Conservation (phyloP, 169 alveolate species). For the Eimeria maxima region DNA sequence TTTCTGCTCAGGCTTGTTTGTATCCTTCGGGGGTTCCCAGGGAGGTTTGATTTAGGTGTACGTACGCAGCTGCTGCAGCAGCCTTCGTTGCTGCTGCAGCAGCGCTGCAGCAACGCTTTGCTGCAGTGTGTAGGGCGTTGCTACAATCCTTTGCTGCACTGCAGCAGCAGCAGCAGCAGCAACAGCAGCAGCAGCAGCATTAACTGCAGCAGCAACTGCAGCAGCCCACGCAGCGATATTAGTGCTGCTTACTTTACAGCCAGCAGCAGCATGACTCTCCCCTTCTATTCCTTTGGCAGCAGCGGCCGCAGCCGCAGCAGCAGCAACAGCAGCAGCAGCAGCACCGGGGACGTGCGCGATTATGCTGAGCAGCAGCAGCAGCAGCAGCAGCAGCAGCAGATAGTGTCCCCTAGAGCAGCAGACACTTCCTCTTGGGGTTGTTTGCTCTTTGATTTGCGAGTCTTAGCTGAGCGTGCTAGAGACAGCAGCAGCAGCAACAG, state of each 20-base stretch:
- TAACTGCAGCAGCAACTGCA: not conserved
- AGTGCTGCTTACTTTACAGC: slow-evolving; percentile 85
- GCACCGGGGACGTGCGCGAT: not conserved
- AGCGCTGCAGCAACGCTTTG: not conserved
- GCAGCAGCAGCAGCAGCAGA: slow-evolving; percentile 45
- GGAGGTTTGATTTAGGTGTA: too few species aligned
- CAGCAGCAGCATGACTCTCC: slow-evolving; percentile 97
- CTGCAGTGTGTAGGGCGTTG: not conserved
- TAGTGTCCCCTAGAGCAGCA: not conserved
- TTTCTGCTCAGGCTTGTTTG: too few species aligned
- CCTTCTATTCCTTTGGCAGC: slow-evolving; percentile 89
- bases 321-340: slow-evolving; percentile 23
- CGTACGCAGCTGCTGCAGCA: too few species aligned
- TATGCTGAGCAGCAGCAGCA: not conserved
- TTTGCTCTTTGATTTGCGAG: not conserved
- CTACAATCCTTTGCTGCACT: slow-evolving; percentile 28
- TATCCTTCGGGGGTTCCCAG: too few species aligned
- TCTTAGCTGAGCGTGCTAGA: not conserved
- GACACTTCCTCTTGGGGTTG: not conserved
- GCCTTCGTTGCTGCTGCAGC: too few species aligned
- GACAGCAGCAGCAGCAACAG: slow-evolving; percentile 11
- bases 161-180: slow-evolving; percentile 22
- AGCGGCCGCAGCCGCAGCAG: not conserved
- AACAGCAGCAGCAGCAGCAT: slow-evolving; percentile 17
- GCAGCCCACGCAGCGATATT: not conserved